These are phyloP conservation scores for Erysiphe pulchra DNA, from an alignment of 2,329 filamentous ascomycete species.

Conservation along the genomic window DNA sequence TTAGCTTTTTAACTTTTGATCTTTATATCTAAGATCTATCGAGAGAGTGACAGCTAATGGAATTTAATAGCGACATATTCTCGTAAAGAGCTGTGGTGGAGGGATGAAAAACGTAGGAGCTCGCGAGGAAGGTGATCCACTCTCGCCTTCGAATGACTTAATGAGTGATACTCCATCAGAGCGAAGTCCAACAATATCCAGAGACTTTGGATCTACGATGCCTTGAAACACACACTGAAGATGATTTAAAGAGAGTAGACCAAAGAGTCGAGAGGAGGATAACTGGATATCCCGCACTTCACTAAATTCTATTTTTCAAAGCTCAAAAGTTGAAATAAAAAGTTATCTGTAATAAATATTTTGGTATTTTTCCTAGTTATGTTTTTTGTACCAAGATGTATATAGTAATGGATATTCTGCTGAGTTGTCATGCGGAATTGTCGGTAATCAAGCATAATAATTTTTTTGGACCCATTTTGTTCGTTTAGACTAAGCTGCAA, in stretches of 20 bases:
- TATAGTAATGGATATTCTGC: no score
- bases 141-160: constrained; percentile 10
- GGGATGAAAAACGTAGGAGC: constrained; percentile 2
- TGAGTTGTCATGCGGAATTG: no score
- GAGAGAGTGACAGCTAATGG: neutral
- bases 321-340: no score
- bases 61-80: constrained; percentile 30
- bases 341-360: neutral
- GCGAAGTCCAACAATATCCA: constrained; percentile 2
- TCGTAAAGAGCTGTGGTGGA: constrained; percentile 37
- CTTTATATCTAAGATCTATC: constrained; percentile 2
- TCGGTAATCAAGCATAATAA: no score
- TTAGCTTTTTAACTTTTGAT: constrained; percentile 6
- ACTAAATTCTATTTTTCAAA: no score
- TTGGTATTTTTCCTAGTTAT: neutral
- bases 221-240: no score
- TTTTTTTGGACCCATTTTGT: no score
- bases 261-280: neutral
- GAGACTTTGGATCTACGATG: no score
- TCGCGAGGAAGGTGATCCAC: constrained; percentile 9
- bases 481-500: no score
- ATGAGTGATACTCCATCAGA: constrained; percentile 12
- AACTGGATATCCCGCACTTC: neutral
- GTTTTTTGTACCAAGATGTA: no score
- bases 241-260: neutral